Conservation (phyloP, 2,329 filamentous ascomycete species). For the Kalmusia sp. region DNA sequence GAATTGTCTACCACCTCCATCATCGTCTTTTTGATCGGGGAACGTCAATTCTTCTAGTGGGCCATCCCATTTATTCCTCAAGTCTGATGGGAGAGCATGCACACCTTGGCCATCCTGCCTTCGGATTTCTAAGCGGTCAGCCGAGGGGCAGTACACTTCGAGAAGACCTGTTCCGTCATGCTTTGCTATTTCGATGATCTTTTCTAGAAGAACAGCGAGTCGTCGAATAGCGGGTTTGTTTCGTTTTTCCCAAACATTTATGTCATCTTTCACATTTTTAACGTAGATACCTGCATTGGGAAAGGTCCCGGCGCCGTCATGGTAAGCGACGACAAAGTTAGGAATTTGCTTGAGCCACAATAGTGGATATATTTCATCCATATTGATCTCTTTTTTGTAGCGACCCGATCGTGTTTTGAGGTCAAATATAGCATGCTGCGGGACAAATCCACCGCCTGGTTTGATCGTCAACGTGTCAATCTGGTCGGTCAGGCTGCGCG, state of each 20-base stretch:
- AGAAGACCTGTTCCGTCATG: slow-evolving; percentile 26
- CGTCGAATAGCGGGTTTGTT: slow-evolving; percentile 39
- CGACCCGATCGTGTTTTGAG: slow-evolving; percentile 57
- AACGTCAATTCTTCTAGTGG: neutral
- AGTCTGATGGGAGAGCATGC: slow-evolving; percentile 27
- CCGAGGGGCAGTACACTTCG: slow-evolving; percentile 44
- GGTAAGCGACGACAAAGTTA: slow-evolving; percentile 61
- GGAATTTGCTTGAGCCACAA: slow-evolving; percentile 61
- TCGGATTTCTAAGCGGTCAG: slow-evolving; percentile 44
- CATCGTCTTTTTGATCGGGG: neutral
- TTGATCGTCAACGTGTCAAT: slow-evolving; percentile 23
- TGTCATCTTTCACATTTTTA: slow-evolving; percentile 43
- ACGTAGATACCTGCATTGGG: slow-evolving; percentile 45
- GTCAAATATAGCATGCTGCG: slow-evolving; percentile 58
- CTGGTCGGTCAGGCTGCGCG: neutral
- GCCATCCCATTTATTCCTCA: slow-evolving; percentile 21
- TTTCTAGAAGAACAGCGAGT: slow-evolving; percentile 37
- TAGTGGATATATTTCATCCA: slow-evolving; percentile 52
- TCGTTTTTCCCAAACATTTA: slow-evolving; percentile 52
- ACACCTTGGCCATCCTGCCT: slow-evolving; percentile 31
- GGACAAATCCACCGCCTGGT: slow-evolving; percentile 33
- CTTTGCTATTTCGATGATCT: slow-evolving; percentile 37
- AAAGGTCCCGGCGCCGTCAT: slow-evolving; percentile 53
- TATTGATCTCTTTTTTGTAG: slow-evolving; percentile 39
- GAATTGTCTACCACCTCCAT: slow-evolving; percentile 1